Base-by-base conservation (phyloP, 441 rosid genomes). In the Dalechampia spathulata region DNA sequence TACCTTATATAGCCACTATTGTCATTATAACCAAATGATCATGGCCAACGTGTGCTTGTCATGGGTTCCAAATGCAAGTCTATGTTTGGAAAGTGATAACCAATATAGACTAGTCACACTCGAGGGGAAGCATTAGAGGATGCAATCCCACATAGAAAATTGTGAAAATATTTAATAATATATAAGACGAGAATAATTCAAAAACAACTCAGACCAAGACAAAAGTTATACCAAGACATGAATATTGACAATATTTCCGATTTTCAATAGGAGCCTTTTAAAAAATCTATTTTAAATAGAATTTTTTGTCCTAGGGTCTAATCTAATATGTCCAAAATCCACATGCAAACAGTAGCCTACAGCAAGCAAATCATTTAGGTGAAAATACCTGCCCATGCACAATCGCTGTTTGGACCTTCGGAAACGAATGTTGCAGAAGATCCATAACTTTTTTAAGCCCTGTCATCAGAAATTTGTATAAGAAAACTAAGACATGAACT, bases 371-470 rank as follows among this genome's bases (percentile, higher is more conserved):
- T 34, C 25, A 19, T 49, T 60, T 28, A 52, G 40, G 39, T 49
- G 62, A 54, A 57, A 55, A 61, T 75, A 89, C 97, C 93, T 93
- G 80, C 60, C 95, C 99, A 75, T 93, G 97, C 49, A 95, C 99
- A 73, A 85, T 75, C 63, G 96, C 99, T 57, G 87, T 83, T 57
- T 81, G 83, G 69, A 73, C 73, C 74, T 79, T 70, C 37, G 89
- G 85, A 75, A 89, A 87, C 67, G 83, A 78, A 49, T 70, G 74
- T 68, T 82, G 77, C 66, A 93, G 97, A 74, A 83, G 87, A 63
- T 73, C 78, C 87, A 70, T 74, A 66, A 79, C 90, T 80, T 89
- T 89, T 68, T 89, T 90, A 66, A 93, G 94, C 63, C 99, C 99
- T 93, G 79, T 55, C 32, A 63, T n/a, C n/a, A 40, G 63, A 54